Evolutionary conservation across 441 rosid genomes (phyloP), one percentile per base, ranked within the genome.

Genomic region (Populus hybrid): DNA sequence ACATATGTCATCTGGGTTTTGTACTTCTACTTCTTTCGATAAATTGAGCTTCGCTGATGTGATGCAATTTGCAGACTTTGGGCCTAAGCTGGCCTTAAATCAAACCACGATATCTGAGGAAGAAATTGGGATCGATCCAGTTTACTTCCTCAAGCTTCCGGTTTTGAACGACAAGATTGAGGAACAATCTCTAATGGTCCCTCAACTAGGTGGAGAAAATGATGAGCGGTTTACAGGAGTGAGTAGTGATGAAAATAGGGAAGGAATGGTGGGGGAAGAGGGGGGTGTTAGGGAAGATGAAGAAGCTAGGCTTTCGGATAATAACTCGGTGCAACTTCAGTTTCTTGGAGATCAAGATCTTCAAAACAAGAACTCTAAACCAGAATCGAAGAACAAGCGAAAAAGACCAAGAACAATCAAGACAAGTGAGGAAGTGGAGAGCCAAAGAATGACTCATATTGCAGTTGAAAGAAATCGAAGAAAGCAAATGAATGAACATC

Each of bases 401-500:
- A 93, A 93, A 85, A 86, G 97, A 75, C 88, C 95, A 10, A 86
- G 94, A 83, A 85, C 87, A 4, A 66, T 85, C 69, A 95, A 91
- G 85, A 91, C 97, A 23, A 95, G 85, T 67, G 95, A 93, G 82
- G 98, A 95, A 83, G 98, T 93, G 1, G 98, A 93, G 76, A 95
- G 92, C 87, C 98, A 95, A 75, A 59, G 98, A 67, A 91, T 92
- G 97, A 91, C 94, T 77, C 99, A 95, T 73, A 95, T 95, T 16
- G 98, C 99, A 0, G 97, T 95, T 0, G 99, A 95, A 79, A 87
- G 99, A 75, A 95, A 92, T 77, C 81, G 99, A 42, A 86, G 98
- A 79, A 91, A 92, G 88, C 98, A 93, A 80, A 93, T 93, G 98
- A 95, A 95, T 72, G 98, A 93, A 65, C 94, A 95, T 87, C 94